Evolutionary conservation across 1,284 basidiomycete species (phyloP), one percentile per base, ranked within the genome.

Genomic region (Ceratobasidium papillatum): DNA sequence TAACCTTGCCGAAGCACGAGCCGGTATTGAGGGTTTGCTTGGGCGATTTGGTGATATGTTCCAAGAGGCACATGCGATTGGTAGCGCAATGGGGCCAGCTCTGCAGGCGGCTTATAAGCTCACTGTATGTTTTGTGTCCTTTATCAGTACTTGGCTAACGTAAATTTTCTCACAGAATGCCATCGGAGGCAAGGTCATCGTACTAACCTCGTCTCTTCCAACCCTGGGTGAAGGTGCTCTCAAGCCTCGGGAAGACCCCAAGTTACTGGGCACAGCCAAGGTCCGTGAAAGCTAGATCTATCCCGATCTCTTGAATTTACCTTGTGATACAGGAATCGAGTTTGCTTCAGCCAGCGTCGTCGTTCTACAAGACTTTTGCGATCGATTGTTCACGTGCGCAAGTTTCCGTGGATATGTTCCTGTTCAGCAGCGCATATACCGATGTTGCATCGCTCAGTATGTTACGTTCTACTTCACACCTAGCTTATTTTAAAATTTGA

Each of bases 341-440:
- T 17, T 85, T 98, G 11, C 87, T 98, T 49, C 94, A 95, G 84
- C 88, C 96, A 19, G 94, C 94, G 0, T 94, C 94, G 41, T 89
- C 92, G 8, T 99, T 98, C 86, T 99, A 99, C 88, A 99, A 99
- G 87, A 96, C 95, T 0, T 99, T 99, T 79, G 95, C 98, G 22
- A 99, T 99, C 81, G 97, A 99, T 79, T 99, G 97, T 82, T 99
- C 97, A 8, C 91, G 97, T 78, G 92, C 94, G 9, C 98, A 99
- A 82, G 94, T 99, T 47, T 96, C 96, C 0, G 96, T 99, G 73
- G 97, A 99, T 82, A 99, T 99, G 97, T 99, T 98, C 91, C 86
- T 99, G 71, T 99, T 98, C 85, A 94, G 93, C 76, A 88, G 94
- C 17, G 86, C 88, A 32, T 99, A 99, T 82, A 96, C 97, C 78